A percentile compares a stretch with the other conserved stretches of the same genome.
Evolutionary conservation across 2,329 filamentous ascomycete genomes (phyloP).

Genomic region (Myrmaecium sp.): DNA sequence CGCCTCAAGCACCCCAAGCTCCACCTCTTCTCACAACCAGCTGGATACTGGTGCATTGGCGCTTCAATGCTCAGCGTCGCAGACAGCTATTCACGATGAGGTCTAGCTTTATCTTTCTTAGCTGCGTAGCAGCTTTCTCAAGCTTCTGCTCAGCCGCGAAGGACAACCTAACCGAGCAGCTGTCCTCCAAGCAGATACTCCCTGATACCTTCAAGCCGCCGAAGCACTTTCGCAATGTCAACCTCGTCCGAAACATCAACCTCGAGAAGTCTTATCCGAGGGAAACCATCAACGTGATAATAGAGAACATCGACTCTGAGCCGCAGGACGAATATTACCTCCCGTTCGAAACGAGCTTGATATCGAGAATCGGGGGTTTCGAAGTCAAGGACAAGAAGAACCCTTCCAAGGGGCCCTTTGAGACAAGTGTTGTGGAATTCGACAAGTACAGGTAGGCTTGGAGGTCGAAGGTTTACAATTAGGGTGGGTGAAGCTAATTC

Average conservation of each 20-base stretch:
- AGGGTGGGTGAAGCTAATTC: no score
- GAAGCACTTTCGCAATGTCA: slow-evolving; percentile 84
- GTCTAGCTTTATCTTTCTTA: slow-evolving; percentile 17
- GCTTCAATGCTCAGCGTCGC: slow-evolving; percentile 17
- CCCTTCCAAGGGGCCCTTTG: slow-evolving; percentile 47
- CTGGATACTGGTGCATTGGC: no score
- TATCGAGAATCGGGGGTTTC: slow-evolving; percentile 64
- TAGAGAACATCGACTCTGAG: slow-evolving; percentile 68
- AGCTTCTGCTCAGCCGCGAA: slow-evolving; percentile 39
- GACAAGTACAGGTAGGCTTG: slow-evolving; percentile 32
- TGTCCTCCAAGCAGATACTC: slow-evolving; percentile 32
- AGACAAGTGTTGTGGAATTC: slow-evolving; percentile 47
- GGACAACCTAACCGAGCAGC: slow-evolving; percentile 42
- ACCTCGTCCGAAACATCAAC: slow-evolving; percentile 78
- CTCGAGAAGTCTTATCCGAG: slow-evolving; percentile 83
- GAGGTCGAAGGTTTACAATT: not conserved
- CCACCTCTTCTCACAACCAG: no score
- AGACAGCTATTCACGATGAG: slow-evolving; percentile 21
- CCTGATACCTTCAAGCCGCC: slow-evolving; percentile 55
- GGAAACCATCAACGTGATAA: slow-evolving; percentile 82
- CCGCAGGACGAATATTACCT: slow-evolving; percentile 84
- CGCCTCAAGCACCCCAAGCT: no score
- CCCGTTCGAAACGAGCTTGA: slow-evolving; percentile 61
- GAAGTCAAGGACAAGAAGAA: slow-evolving; percentile 91
- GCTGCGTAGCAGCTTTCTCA: slow-evolving; percentile 38